phyloP scores from a whole-genome alignment of 257 asterid species.

The Rehmannia glutinosa region DNA sequence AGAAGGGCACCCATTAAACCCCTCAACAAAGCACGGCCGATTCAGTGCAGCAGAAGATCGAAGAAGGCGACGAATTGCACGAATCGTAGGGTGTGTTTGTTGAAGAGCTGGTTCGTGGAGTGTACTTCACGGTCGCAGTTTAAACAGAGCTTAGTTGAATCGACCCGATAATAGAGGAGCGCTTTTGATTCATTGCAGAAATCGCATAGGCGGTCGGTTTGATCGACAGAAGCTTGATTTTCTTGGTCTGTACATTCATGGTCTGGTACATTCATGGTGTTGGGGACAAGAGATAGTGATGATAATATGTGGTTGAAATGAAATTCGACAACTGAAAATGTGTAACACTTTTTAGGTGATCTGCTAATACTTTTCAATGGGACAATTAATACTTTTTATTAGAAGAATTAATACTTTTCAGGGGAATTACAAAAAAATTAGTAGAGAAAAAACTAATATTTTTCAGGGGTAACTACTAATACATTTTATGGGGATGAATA shows the following conservation, averaged over 20 bases:
- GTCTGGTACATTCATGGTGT: no score
- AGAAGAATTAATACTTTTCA: no score
- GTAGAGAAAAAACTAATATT: no score
- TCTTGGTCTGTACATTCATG: slow-evolving; percentile 30
- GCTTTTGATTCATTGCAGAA: slow-evolving; percentile 71
- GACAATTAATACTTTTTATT: no score
- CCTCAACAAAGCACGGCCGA: slow-evolving; percentile 67
- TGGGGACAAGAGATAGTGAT: no score
- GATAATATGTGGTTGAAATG: no score
- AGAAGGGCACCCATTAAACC: slow-evolving; percentile 72
- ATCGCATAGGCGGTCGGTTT: slow-evolving; percentile 48
- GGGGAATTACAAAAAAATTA: no score
- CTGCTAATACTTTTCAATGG: no score
- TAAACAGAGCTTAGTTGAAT: slow-evolving; percentile 84
- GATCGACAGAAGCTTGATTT: neutral
- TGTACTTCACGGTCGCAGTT: slow-evolving; percentile 82
- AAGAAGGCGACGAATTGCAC: slow-evolving; percentile 64
- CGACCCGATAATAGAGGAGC: slow-evolving; percentile 81
- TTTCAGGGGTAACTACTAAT: no score
- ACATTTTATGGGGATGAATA: no score
- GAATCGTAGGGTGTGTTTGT: slow-evolving; percentile 75
- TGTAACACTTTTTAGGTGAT: no score
- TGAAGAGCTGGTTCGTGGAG: slow-evolving; percentile 80
- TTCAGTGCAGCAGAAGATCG: slow-evolving; percentile 73
- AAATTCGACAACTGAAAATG: no score